These are phyloP conservation scores for Debaryomyces udenii DNA, from an alignment of 1,139 yeast genomes.

Conservation along the genomic window DNA sequence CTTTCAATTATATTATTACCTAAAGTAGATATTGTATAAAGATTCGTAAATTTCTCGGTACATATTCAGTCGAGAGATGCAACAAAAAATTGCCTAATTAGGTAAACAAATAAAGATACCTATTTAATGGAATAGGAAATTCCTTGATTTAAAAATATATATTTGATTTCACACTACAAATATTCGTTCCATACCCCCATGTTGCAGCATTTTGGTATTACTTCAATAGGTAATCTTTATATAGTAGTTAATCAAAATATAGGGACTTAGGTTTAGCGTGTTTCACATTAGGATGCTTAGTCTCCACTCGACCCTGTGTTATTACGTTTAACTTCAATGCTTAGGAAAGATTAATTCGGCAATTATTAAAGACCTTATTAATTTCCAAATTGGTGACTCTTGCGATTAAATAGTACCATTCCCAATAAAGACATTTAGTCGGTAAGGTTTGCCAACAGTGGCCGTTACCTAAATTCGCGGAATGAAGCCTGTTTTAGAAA, in stretches of 20 bases:
- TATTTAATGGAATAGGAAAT: constrained; percentile 8
- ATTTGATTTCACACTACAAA: not conserved
- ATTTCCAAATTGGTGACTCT: too few relatives aligned
- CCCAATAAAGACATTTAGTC: too few relatives aligned
- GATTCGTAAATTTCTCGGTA: not conserved
- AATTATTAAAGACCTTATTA: too few relatives aligned
- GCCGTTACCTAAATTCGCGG: too few relatives aligned
- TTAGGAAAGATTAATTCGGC: too few relatives aligned
- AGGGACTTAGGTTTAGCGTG: too few relatives aligned
- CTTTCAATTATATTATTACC: constrained; percentile 5
- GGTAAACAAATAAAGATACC: constrained; percentile 7
- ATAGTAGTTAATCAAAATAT: too few relatives aligned
- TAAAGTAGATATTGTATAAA: constrained; percentile 2
- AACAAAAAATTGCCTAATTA: constrained; percentile 4
- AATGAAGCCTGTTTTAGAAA: too few relatives aligned
- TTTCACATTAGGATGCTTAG: too few relatives aligned
- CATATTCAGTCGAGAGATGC: constrained; percentile 3
- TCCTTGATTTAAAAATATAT: not conserved
- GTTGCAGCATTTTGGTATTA: constrained; percentile 1
- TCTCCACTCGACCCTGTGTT: constrained; percentile 1
- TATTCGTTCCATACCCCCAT: not conserved
- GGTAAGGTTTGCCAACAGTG: too few relatives aligned
- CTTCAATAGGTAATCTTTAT: constrained; percentile 2
- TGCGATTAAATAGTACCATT: too few relatives aligned
- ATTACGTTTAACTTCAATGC: too few relatives aligned